phyloP scores from a whole-genome alignment of 441 rosid species.

The Gossypium lobatum region DNA sequence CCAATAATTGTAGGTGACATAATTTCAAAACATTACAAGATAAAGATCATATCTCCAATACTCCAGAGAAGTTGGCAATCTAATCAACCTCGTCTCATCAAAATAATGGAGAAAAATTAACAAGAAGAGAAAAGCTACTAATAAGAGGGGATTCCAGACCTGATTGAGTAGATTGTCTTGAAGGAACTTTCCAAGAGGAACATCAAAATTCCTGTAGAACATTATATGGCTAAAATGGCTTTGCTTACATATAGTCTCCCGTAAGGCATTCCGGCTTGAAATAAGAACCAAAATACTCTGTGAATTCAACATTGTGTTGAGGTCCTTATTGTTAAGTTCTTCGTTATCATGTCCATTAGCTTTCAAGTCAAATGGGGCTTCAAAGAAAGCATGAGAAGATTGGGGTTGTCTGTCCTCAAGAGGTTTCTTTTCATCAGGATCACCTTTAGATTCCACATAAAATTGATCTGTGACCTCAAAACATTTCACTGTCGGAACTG shows the following conservation, averaged over 20 bases:
- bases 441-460: slow-evolving; percentile 31
- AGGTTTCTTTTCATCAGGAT: slow-evolving; percentile 33
- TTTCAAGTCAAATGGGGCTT: slow-evolving; percentile 21
- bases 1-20: not conserved
- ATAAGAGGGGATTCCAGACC: slow-evolving; percentile 40
- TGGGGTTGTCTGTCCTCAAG: slow-evolving; percentile 30
- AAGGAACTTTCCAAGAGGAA: slow-evolving; percentile 86
- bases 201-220: slow-evolving; percentile 83
- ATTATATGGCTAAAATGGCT: slow-evolving; percentile 90
- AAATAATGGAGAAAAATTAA: not conserved
- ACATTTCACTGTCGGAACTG: slow-evolving; percentile 34
- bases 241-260: slow-evolving; percentile 75
- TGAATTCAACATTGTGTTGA: slow-evolving; percentile 44
- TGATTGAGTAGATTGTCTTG: slow-evolving; percentile 74
- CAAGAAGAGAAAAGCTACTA: not conserved
- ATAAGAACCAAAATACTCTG: slow-evolving; percentile 89
- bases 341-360: slow-evolving; percentile 32
- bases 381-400: slow-evolving; percentile 27
- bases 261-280: slow-evolving; percentile 64
- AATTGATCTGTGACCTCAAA: slow-evolving; percentile 25
- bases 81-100: not conserved
- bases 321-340: slow-evolving; percentile 34
- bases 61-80: not conserved
- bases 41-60: not conserved
- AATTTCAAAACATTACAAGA: not conserved